These are phyloP conservation scores for Cornus controversa DNA, from an alignment of 148 eudicot species.

Conservation along the genomic window DNA sequence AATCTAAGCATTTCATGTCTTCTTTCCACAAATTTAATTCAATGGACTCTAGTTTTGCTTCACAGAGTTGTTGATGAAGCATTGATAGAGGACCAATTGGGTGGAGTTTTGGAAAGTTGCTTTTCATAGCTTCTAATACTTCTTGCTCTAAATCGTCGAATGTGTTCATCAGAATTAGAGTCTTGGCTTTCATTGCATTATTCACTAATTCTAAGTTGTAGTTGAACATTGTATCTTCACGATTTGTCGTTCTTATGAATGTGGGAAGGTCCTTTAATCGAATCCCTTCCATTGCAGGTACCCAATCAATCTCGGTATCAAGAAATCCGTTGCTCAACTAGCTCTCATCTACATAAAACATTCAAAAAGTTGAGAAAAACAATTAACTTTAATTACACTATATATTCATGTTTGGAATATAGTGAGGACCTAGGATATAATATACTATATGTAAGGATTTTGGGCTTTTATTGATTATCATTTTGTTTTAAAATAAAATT, in stretches of 20 bases:
- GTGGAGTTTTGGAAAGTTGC: constrained; percentile 1
- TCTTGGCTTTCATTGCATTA: constrained; percentile 8
- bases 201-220: constrained; percentile 10
- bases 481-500: too few species aligned
- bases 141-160: constrained; percentile 25
- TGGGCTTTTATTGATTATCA: too few species aligned
- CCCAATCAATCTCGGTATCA: constrained; percentile 23
- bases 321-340: constrained; percentile 22
- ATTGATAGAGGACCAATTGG: constrained; percentile 20
- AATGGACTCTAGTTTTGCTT: constrained; percentile 5
- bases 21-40: constrained; percentile 40
- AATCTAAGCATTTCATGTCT: constrained; percentile 40
- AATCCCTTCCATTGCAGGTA: constrained; percentile 19
- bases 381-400: too few species aligned
- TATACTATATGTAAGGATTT: too few species aligned
- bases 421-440: too few species aligned
- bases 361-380: neutral
- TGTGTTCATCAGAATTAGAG: constrained; percentile 20
- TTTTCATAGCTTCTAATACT: constrained; percentile 9
- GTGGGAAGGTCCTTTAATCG: constrained; percentile 23
- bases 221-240: constrained; percentile 19
- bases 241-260: constrained; percentile 12
- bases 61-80: neutral
- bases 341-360: constrained; percentile 18
- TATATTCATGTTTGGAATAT: too few species aligned